A percentile compares a stretch with the other conserved stretches of the same genome.
Evolutionary conservation across 2,329 filamentous ascomycete species (phyloP).

Genomic region (Aureobasidium sp.): DNA sequence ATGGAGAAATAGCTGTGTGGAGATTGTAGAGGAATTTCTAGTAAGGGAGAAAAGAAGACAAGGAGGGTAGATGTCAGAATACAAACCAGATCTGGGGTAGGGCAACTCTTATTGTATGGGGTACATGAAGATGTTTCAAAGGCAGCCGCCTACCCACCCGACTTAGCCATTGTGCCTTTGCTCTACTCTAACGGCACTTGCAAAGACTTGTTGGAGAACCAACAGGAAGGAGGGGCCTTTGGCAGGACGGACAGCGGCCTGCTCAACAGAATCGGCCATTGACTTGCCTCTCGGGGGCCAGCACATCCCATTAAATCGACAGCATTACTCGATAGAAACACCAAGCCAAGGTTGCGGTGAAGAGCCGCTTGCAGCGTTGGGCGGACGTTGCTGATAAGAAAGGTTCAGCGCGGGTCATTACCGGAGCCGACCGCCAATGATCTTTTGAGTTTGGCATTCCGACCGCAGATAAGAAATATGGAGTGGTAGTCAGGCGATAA

Average conservation of each 20-base stretch:
- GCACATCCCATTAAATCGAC: not conserved
- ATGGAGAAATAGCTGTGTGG: not conserved
- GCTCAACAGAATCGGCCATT: not conserved
- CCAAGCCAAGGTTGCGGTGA: slow-evolving; percentile 1
- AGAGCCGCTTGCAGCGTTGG: slow-evolving; percentile 6
- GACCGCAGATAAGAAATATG: not conserved
- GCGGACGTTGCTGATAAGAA: slow-evolving; percentile 13
- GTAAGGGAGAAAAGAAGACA: not conserved
- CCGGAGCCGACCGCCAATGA: slow-evolving; percentile 9
- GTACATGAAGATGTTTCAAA: slow-evolving; percentile 7
- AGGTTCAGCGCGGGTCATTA: not conserved
- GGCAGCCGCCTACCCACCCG: not conserved
- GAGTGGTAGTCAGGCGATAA: not conserved
- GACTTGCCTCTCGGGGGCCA: not conserved
- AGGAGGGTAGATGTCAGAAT: not conserved
- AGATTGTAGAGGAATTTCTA: not conserved
- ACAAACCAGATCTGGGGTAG: slow-evolving; percentile 11
- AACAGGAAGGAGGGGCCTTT: not conserved
- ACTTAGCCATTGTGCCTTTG: not conserved
- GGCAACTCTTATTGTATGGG: slow-evolving; percentile 12
- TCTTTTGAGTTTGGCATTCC: not conserved
- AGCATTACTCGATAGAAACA: slow-evolving; percentile 16
- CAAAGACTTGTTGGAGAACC: not conserved
- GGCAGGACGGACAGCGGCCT: not conserved
- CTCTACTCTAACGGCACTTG: not conserved